Evolutionary conservation across 176 grass and related monocot species (phyloP).

Genomic region (Urochloa ruziziensis): DNA sequence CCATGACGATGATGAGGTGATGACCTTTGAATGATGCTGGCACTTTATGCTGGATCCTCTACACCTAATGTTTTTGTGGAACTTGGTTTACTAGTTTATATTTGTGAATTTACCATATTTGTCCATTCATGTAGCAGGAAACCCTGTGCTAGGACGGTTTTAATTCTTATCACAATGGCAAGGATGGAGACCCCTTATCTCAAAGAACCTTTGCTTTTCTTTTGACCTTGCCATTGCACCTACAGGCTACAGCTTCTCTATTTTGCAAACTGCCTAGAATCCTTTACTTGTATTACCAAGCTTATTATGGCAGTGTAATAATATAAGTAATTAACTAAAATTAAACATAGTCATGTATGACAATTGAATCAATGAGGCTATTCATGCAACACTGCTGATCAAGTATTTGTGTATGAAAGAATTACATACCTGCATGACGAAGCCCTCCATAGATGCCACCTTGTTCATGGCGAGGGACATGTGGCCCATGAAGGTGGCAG

Average conservation of each 20-base stretch:
- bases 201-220: no score
- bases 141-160: background rate
- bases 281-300: background rate
- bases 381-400: background rate
- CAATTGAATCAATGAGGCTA: background rate
- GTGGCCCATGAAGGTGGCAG: constrained; percentile 40
- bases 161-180: background rate
- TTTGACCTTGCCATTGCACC: no score
- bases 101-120: background rate
- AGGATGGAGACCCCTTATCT: background rate
- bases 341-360: no score
- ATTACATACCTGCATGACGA: constrained; percentile 56
- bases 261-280: background rate
- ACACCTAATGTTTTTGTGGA: background rate
- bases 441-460: constrained; percentile 46
- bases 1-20: background rate
- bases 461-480: constrained; percentile 66
- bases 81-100: background rate
- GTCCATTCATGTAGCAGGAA: background rate
- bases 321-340: no score
- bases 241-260: no score
- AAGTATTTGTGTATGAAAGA: background rate
- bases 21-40: constrained; percentile 21
- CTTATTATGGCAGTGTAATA: no score
- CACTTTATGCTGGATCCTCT: background rate